Evolutionary conservation across 164 flowering plant genomes (phyloP), one percentile per base, ranked within the genome.

Genomic region (Nelumbo lutea): DNA sequence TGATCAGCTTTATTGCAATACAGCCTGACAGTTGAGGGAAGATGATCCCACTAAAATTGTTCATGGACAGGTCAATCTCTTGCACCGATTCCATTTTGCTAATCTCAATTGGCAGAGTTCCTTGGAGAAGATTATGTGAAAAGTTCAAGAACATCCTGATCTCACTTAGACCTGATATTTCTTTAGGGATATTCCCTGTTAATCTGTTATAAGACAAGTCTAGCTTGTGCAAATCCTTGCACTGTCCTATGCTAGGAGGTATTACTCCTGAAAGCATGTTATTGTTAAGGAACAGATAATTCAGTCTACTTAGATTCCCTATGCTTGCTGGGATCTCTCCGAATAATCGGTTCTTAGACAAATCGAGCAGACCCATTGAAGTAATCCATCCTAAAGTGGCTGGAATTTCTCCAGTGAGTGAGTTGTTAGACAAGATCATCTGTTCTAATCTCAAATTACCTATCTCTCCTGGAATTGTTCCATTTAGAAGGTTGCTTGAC

Each of bases 191-290:
- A 4, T 13, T 69, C 65, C 88, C 90, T 44, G 85, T 72, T 42
- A 88, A 74, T 57, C 44, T 75, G 80, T 86, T 87, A 63, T 75
- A 61, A 55, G 92, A 88, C 66, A 88, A 73, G 68, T 86, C 92
- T 3, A 88, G 78, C 71, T n/a, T 78, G 70, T 74, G 15, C 41
- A 88, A 76, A 40, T 72, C 74, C 41, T 11, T 66, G 77, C 85
- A 86, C 57, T 67, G 63, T 50, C 84, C 86, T 63, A 88, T 10
- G 39, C 76, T 73, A 48, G 79, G 58, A 15, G 86, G 86, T 59
- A 83, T 79, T 15, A 56, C 43, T 48, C 87, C 85, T 44, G 85
- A 73, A 11, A 84, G 83, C 27, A 45, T 62, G 64, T 84, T 84
- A 76, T 80, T 72, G 77, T 80, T 80, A 39, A 84, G 83, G 58